A percentile compares a stretch with the other conserved stretches of the same genome.
Conservation (phyloP, 441 rosid species). For the Pelargonium australe region DNA sequence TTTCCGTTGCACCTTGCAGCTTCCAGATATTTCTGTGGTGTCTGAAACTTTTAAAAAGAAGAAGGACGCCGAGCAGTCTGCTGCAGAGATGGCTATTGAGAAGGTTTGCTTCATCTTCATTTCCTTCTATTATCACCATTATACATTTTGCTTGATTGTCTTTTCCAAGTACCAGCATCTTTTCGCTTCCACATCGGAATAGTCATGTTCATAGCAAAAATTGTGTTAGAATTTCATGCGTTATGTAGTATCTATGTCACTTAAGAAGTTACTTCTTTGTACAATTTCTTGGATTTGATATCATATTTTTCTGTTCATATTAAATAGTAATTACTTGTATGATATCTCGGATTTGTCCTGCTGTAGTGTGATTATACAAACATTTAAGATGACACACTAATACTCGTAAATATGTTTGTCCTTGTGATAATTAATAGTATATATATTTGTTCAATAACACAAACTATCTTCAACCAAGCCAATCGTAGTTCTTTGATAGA, state of each 20-base stretch:
- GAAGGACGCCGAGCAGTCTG: constrained; percentile 90
- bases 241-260: neutral
- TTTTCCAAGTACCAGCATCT: neutral
- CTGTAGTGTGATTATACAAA: neutral
- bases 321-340: neutral
- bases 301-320: neutral
- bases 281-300: neutral
- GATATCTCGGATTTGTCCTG: neutral
- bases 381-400: neutral
- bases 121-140: neutral
- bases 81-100: constrained; percentile 74
- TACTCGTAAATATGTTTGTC: neutral
- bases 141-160: constrained; percentile 7
- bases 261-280: no score
- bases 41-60: constrained; percentile 61
- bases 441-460: no score
- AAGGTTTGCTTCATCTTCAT: constrained; percentile 38
- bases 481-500: no score
- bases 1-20: constrained; percentile 71
- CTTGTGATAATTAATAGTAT: neutral
- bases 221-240: neutral
- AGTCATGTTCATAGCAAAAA: neutral
- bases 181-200: neutral
- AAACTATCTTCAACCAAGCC: no score
- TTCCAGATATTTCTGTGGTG: constrained; percentile 60